Conservation (phyloP, 2,329 filamentous ascomycete species). For the Hansfordia pulvinata region DNA sequence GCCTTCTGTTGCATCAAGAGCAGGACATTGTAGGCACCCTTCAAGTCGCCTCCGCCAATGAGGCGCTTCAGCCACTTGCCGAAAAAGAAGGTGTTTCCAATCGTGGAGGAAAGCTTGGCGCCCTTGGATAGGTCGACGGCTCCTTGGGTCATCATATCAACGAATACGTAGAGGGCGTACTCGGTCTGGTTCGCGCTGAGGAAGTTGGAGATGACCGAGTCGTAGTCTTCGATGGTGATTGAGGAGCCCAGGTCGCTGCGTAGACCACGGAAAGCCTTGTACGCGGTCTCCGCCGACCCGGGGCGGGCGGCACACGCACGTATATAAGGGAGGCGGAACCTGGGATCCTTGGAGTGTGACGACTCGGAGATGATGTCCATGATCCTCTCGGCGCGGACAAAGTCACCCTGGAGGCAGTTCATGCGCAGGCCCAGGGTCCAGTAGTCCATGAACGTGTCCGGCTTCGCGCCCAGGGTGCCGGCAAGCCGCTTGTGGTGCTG, state of each 20-base stretch:
- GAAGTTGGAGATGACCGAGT: slow-evolving; percentile 58
- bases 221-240: slow-evolving; percentile 64
- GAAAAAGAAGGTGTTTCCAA: slow-evolving; percentile 68
- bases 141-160: slow-evolving; percentile 72
- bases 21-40: slow-evolving; percentile 59
- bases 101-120: slow-evolving; percentile 28
- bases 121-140: slow-evolving; percentile 30
- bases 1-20: slow-evolving; percentile 61
- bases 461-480: slow-evolving; percentile 32
- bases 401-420: slow-evolving; percentile 41
- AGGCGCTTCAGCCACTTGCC: slow-evolving; percentile 81
- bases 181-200: slow-evolving; percentile 50
- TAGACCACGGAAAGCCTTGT: slow-evolving; percentile 35
- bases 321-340: slow-evolving; percentile 56
- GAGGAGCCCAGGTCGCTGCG: slow-evolving; percentile 40
- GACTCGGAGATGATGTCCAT: slow-evolving; percentile 37
- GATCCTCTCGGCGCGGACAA: slow-evolving; percentile 43
- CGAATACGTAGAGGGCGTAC: slow-evolving; percentile 63
- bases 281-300: slow-evolving; percentile 23
- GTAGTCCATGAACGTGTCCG: slow-evolving; percentile 35
- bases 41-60: slow-evolving; percentile 56
- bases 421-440: slow-evolving; percentile 56
- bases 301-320: slow-evolving; percentile 44
- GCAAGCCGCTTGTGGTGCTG: slow-evolving; percentile 49
- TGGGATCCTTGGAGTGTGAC: slow-evolving; percentile 30